Percentiles rank a stretch among this genome's conserved stretches.
Evolutionary conservation across 2,329 filamentous ascomycete genomes (phyloP).

Genomic region (Sporothrix globosa): DNA sequence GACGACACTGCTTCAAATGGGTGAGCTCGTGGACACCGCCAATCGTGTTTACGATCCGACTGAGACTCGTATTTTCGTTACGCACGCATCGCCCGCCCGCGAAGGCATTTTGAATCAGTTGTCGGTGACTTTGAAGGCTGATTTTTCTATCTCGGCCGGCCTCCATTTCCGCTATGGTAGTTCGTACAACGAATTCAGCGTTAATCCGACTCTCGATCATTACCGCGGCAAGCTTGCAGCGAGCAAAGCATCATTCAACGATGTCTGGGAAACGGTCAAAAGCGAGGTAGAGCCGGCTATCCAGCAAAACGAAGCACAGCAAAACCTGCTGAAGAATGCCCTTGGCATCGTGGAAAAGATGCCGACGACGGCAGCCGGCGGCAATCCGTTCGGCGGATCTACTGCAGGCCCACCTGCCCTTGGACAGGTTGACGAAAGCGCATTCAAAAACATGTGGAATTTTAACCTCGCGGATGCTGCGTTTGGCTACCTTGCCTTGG

Average conservation of each 20-base stretch:
- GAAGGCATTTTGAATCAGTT: conserved; percentile 97
- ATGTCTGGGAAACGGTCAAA: conserved; percentile 99
- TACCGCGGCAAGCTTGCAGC: conserved; percentile 98
- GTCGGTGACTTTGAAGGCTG: conserved; percentile 93
- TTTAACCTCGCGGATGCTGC: conserved; percentile 98
- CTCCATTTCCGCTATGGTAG: conserved; percentile 98
- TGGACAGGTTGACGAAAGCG: conserved; percentile 94
- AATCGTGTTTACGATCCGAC: conserved; percentile 98
- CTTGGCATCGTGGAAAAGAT: conserved; percentile 96
- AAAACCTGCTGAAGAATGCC: conserved; percentile 87
- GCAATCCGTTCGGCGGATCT: conserved; percentile 93
- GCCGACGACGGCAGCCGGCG: conserved; percentile 90
- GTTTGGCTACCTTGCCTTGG: conserved; percentile 92
- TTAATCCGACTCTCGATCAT: conserved; percentile 96
- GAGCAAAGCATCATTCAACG: conserved; percentile 97
- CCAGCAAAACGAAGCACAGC: conserved; percentile 88
- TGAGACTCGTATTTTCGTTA: conserved; percentile 94
- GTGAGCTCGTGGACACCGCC: conserved; percentile 94
- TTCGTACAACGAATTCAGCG: conserved; percentile 99
- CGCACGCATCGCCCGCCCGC: conserved; percentile 92
- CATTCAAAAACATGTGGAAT: conserved; percentile 99
- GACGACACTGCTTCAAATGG: conserved; percentile 98
- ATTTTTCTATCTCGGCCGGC: conserved; percentile 96
- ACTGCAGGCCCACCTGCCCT: conserved; percentile 70
- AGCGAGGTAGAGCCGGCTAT: conserved; percentile 94